Evolutionary conservation across 2,329 filamentous ascomycete species (phyloP).

Genomic region (Chrysosporium queenslandicum): DNA sequence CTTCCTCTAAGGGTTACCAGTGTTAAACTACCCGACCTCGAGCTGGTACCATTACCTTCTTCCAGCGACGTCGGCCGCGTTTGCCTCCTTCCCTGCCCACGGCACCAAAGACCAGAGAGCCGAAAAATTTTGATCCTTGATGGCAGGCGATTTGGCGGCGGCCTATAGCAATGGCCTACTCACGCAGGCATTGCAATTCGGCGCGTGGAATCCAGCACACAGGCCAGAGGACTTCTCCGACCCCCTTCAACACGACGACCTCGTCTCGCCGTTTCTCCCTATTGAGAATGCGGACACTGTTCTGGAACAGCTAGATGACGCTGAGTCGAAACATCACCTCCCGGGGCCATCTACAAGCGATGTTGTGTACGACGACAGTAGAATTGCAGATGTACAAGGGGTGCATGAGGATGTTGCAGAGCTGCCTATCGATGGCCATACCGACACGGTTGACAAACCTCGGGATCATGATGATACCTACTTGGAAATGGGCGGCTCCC

Average conservation of each 20-base stretch:
- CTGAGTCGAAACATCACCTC: neutral
- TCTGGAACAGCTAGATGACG: neutral
- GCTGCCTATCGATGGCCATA: neutral
- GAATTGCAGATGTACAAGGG: neutral
- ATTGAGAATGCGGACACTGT: neutral
- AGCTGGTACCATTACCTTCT: neutral
- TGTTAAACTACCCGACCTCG: neutral
- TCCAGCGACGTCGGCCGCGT: neutral
- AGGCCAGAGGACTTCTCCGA: constrained; percentile 33
- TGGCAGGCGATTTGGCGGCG: constrained; percentile 10
- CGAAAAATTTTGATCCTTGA: neutral
- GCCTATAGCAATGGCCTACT: constrained; percentile 3
- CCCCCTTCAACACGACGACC: neutral
- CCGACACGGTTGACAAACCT: neutral
- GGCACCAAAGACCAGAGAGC: neutral
- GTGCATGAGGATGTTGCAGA: neutral
- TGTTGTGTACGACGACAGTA: neutral
- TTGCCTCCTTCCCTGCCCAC: constrained; percentile 3
- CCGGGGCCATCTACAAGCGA: neutral
- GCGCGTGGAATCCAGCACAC: constrained; percentile 49
- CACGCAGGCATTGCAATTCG: constrained; percentile 15
- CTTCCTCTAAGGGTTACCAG: constrained; percentile 8
- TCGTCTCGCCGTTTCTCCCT: neutral
- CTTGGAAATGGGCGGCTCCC: neutral
- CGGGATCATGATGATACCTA: neutral